Conservation (phyloP, 192 early-diverging fungal species). For the Backusella circina region DNA sequence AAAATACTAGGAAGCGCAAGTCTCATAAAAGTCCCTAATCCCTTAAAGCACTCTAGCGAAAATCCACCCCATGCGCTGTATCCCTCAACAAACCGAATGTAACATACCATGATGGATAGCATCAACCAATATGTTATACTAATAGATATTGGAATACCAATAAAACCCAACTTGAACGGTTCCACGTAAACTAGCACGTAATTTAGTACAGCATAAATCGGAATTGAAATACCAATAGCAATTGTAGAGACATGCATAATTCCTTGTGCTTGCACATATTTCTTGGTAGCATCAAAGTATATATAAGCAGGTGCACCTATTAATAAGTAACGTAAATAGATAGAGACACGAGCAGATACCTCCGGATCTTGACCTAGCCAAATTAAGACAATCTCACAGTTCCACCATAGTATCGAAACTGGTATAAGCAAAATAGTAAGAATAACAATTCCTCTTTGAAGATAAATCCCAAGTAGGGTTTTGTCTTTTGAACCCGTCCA, state of each 20-base stretch:
- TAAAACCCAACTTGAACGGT: constrained; percentile 62
- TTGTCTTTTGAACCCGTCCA: constrained; percentile 64
- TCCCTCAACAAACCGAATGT: constrained; percentile 54
- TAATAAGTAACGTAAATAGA: constrained; percentile 63
- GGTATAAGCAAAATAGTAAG: constrained; percentile 65
- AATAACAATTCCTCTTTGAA: constrained; percentile 83
- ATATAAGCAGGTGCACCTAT: constrained; percentile 73
- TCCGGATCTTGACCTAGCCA: constrained; percentile 69
- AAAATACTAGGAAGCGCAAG: constrained; percentile 76
- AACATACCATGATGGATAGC: constrained; percentile 58
- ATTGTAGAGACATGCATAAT: constrained; percentile 82
- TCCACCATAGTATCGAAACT: constrained; percentile 66
- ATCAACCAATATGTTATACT: constrained; percentile 74
- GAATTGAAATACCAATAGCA: constrained; percentile 64
- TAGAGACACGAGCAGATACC: constrained; percentile 57
- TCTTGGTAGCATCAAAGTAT: constrained; percentile 79
- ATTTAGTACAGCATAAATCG: constrained; percentile 72
- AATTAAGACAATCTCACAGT: constrained; percentile 64
- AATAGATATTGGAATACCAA: constrained; percentile 81
- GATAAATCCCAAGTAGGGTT: constrained; percentile 63
- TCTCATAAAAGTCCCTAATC: constrained; percentile 49
- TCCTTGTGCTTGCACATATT: constrained; percentile 86
- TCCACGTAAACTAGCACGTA: constrained; percentile 77
- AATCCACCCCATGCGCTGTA: constrained; percentile 85
- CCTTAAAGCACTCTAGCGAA: constrained; percentile 61